Base-by-base conservation (phyloP, 2,329 filamentous ascomycete genomes). In the Aspergillus eucalypticola region DNA sequence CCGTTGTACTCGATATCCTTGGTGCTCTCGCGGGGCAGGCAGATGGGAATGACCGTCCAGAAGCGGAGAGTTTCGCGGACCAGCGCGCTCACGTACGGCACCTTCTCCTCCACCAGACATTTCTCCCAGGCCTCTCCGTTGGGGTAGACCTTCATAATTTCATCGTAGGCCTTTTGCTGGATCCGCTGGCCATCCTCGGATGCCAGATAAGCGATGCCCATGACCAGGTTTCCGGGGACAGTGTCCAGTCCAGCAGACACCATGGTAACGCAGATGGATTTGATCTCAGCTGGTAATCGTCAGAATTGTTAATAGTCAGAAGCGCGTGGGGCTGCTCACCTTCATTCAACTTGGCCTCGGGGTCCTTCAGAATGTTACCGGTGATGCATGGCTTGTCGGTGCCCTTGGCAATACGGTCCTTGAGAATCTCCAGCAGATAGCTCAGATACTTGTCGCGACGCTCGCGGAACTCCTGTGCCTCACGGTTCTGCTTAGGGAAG, bases 221-320 rank as follows among this genome's bases (percentile, higher is more conserved):
- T 91, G 68, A 92, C 88, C 8, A 94, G 77, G 63, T 92, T 93
- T 10, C 87, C 89, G 0, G 91, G 89, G 1, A 95, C 88, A 0
- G 91, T 95, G 71, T 95, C 91, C 15, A 94, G 84, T 17, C 91
- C 91, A 0, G 90, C 91, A 1, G 88, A 90, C 0, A 94, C 88
- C 85, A 94, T 92, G 23, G 90, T 92, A 23, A 95, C 76, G 71
- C 90, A 91, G 66, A 95, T 91, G 2, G 89, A 90, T 75, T 90
- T 91, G 53, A 93, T 82, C 73, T 93, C 91, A 11, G 85, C 88
- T 90, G 56, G n/a, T n/a, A n/a, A n/a, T n/a, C n/a, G n/a, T n/a
- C n/a, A n/a, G n/a, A n/a, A n/a, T n/a, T n/a, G n/a, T n/a, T n/a
- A n/a, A n/a, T n/a, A n/a, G n/a, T n/a, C n/a, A n/a, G n/a, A n/a